Percentiles rank a stretch among this genome's conserved stretches.
phyloP scores from a whole-genome alignment of 1,139 yeast genomes.

The Hanseniaspora gamundiae region DNA sequence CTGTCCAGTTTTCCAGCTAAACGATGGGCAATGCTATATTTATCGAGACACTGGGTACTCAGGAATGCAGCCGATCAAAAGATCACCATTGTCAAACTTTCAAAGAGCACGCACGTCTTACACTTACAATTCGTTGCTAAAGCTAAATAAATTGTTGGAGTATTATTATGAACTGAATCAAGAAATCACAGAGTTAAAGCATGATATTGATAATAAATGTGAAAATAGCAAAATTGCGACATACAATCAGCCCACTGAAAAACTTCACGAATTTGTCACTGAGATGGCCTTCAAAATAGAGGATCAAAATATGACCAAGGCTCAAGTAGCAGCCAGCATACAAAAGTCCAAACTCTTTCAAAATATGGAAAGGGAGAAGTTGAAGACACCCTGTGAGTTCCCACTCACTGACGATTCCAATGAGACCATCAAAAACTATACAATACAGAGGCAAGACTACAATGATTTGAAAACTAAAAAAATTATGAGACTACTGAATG shows the following conservation, averaged over 20 bases:
- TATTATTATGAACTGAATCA: constrained; percentile 16
- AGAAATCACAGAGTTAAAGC: constrained; percentile 13
- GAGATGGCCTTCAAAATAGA: not conserved
- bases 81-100: not conserved
- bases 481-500: not conserved
- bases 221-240: constrained; percentile 3
- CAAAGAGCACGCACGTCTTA: constrained; percentile 10
- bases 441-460: not conserved
- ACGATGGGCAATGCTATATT: not conserved
- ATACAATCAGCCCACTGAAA: constrained; percentile 4
- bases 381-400: not conserved
- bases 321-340: not conserved
- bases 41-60: too few species aligned
- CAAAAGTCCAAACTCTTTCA: not conserved
- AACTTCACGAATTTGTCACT: constrained; percentile 2
- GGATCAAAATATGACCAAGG: not conserved
- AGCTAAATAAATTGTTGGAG: constrained; percentile 18
- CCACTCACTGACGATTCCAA: constrained; percentile 5
- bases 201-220: constrained; percentile 9
- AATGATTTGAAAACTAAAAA: not conserved
- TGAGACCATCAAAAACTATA: not conserved
- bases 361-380: constrained; percentile 1
- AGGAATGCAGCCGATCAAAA: not conserved
- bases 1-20: not conserved
- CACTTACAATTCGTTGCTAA: constrained; percentile 18